A percentile compares a stretch with the other conserved stretches of the same genome.
These are phyloP conservation scores for Helenozyma baotianmanensis DNA, from an alignment of 805 yeast species.

Conservation along the genomic window DNA sequence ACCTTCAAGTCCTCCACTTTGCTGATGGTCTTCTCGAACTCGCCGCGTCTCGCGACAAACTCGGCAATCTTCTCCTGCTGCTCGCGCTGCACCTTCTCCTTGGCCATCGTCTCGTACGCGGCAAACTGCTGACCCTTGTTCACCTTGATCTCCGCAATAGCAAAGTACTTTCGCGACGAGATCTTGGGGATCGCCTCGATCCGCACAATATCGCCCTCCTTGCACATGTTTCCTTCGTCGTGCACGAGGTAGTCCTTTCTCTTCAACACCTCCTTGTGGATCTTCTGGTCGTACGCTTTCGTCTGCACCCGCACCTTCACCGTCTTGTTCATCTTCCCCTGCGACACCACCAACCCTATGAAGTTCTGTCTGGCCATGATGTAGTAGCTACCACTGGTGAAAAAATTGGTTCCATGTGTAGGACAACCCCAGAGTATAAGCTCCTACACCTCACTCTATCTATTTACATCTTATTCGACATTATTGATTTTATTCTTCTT, in stretches of 20 bases:
- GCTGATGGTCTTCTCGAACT: constrained; percentile 22
- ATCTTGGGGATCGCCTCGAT: constrained; percentile 86
- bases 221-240: constrained; percentile 86
- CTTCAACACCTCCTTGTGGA: constrained; percentile 71
- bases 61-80: constrained; percentile 53
- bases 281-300: constrained; percentile 62
- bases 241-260: constrained; percentile 87
- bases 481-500: no score
- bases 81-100: constrained; percentile 59
- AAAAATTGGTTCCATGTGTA: no score
- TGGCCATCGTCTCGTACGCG: constrained; percentile 69
- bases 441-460: no score
- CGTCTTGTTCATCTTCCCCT: constrained; percentile 94
- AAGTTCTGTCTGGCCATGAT: constrained; percentile 86
- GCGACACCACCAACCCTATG: constrained; percentile 89
- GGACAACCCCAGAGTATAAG: no score
- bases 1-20: constrained; percentile 36
- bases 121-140: constrained; percentile 92
- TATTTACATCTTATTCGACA: no score
- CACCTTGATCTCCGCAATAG: constrained; percentile 86
- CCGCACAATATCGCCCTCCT: constrained; percentile 94
- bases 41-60: constrained; percentile 45
- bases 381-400: background rate
- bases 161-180: constrained; percentile 76
- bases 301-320: constrained; percentile 87